Evolutionary conservation across 306 rosid genomes (phyloP).

Genomic region (Vicia faba): DNA sequence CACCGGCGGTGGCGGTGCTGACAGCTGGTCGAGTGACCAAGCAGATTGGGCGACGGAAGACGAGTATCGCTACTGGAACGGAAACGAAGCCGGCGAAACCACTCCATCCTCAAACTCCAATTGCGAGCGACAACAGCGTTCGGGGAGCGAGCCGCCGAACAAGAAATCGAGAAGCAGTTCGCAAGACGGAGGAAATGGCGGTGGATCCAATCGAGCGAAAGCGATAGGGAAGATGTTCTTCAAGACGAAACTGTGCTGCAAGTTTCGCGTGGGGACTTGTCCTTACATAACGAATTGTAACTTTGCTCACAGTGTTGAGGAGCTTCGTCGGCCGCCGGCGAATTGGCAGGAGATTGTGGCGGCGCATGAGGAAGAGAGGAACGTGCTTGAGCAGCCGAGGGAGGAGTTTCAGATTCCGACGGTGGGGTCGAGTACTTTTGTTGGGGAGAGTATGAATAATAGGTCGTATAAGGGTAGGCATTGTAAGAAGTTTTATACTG

Average conservation of each 20-base stretch:
- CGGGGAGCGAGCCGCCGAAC: slow-evolving; percentile 82
- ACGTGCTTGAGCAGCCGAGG: slow-evolving; percentile 52
- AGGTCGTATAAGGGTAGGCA: slow-evolving; percentile 93
- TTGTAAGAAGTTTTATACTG: slow-evolving; percentile 95
- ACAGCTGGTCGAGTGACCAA: slow-evolving; percentile 77
- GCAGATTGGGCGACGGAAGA: slow-evolving; percentile 97
- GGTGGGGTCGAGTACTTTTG: slow-evolving; percentile 56
- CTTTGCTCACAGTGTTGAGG: slow-evolving; percentile 96
- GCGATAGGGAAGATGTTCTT: slow-evolving; percentile 97
- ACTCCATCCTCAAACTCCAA: slow-evolving; percentile 67
- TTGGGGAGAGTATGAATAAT: slow-evolving; percentile 49
- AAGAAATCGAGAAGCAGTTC: slow-evolving; percentile 72
- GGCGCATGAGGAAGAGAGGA: slow-evolving; percentile 81
- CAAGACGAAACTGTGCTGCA: slow-evolving; percentile 97
- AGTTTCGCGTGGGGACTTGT: slow-evolving; percentile 87
- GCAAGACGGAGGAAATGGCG: slow-evolving; percentile 48
- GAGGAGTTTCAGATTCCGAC: slow-evolving; percentile 96
- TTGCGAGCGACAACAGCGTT: slow-evolving; percentile 64
- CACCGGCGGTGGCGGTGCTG: slow-evolving; percentile 48
- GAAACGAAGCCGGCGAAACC: slow-evolving; percentile 52
- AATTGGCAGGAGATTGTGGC: slow-evolving; percentile 99
- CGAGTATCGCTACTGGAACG: slow-evolving; percentile 84
- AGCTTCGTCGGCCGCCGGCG: slow-evolving; percentile 92
- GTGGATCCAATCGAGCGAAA: slow-evolving; percentile 47
- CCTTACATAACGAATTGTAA: slow-evolving; percentile 92